Conservation (phyloP, 2,329 filamentous ascomycete genomes). For the Phaeomoniella chlamydospora region DNA sequence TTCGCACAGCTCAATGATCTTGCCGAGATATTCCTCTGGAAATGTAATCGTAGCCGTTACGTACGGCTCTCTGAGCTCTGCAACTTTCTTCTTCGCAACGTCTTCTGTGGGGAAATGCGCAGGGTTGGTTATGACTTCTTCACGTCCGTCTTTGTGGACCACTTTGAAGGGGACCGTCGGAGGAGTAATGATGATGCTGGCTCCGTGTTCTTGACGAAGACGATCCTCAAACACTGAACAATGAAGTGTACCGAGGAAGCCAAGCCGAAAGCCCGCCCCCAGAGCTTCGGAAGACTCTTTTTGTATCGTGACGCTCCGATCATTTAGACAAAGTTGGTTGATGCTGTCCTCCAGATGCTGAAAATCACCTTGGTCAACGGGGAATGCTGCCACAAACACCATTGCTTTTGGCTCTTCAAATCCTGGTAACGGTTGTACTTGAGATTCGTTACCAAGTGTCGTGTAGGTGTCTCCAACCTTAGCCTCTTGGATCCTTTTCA, state of each 20-base stretch:
- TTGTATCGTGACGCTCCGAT: conserved; percentile 82
- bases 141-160: conserved; percentile 60
- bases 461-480: conserved; percentile 96
- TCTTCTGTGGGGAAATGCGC: conserved; percentile 73
- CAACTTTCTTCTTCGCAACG: conserved; percentile 36
- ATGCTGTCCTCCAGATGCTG: conserved; percentile 84
- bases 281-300: conserved; percentile 92
- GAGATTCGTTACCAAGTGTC: conserved; percentile 57
- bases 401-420: conserved; percentile 97
- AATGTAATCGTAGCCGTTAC: conserved; percentile 77
- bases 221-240: conserved; percentile 99
- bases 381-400: conserved; percentile 97
- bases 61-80: conserved; percentile 56
- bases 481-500: conserved; percentile 92
- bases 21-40: conserved; percentile 85
- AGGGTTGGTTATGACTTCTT: conserved; percentile 71
- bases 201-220: conserved; percentile 82
- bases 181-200: conserved; percentile 91
- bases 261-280: conserved; percentile 83
- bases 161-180: conserved; percentile 89
- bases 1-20: conserved; percentile 91
- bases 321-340: conserved; percentile 82
- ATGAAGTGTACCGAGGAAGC: conserved; percentile 90
- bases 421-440: conserved; percentile 69
- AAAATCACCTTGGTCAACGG: conserved; percentile 80